These are phyloP conservation scores for Pseudofabraea citricarpa DNA, from an alignment of 2,329 filamentous ascomycete genomes.

Conservation along the genomic window DNA sequence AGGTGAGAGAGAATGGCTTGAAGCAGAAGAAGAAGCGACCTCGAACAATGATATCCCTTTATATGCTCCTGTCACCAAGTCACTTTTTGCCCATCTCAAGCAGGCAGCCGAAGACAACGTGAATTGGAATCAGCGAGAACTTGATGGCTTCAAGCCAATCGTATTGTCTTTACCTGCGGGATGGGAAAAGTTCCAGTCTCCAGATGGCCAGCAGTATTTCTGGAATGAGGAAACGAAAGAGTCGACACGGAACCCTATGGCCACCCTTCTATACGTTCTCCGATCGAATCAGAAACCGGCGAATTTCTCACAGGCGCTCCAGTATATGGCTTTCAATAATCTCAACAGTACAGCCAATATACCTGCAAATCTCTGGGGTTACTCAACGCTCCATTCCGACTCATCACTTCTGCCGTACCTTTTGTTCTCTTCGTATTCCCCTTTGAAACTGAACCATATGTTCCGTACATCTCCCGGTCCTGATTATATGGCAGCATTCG, in stretches of 20 bases:
- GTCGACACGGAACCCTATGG: slow-evolving; percentile 64
- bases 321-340: slow-evolving; percentile 13
- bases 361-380: not conserved
- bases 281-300: slow-evolving; percentile 3
- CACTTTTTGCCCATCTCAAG: slow-evolving; percentile 17
- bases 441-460: slow-evolving; percentile 15
- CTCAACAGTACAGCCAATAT: slow-evolving; percentile 7
- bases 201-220: slow-evolving; percentile 87
- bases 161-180: slow-evolving; percentile 76
- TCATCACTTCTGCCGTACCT: slow-evolving; percentile 27
- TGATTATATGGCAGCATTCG: slow-evolving; percentile 24
- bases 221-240: slow-evolving; percentile 95
- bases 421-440: slow-evolving; percentile 27
- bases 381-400: slow-evolving; percentile 9
- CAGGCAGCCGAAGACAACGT: slow-evolving; percentile 7
- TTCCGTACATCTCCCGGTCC: slow-evolving; percentile 8
- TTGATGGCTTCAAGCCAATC: slow-evolving; percentile 28
- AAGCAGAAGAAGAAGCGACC: not conserved
- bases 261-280: slow-evolving; percentile 3
- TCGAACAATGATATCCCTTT: slow-evolving; percentile 18
- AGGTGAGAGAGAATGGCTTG: not conserved
- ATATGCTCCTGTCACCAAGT: slow-evolving; percentile 19
- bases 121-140: slow-evolving; percentile 74
- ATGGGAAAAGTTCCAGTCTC: slow-evolving; percentile 90
- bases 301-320: slow-evolving; percentile 10